A percentile compares a stretch with the other conserved stretches of the same genome.
Conservation (phyloP, 352 stramenopile species). For the Elongisporangium senticosum region DNA sequence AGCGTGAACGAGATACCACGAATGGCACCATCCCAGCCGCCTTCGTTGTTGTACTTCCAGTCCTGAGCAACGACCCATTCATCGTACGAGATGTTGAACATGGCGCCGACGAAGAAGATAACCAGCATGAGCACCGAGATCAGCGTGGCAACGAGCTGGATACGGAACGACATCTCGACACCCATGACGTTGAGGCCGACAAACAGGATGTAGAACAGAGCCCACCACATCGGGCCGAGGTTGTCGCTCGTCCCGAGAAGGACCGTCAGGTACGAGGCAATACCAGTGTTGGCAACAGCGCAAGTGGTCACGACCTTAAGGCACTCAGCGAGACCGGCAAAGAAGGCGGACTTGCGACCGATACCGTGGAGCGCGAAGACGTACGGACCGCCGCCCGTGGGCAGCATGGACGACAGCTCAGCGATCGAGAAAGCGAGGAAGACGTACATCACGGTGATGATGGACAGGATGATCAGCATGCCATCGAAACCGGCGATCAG, state of each 20-base stretch:
- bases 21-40: constrained; percentile 34
- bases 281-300: constrained; percentile 43
- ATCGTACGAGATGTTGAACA: constrained; percentile 43
- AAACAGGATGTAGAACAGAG: constrained; percentile 52
- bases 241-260: constrained; percentile 30
- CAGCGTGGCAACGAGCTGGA: constrained; percentile 43
- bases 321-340: constrained; percentile 48
- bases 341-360: constrained; percentile 38
- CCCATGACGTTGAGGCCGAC: constrained; percentile 47
- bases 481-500: constrained; percentile 52
- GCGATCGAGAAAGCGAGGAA: constrained; percentile 61
- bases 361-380: constrained; percentile 56
- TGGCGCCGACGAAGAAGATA: constrained; percentile 51
- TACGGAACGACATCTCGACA: constrained; percentile 60
- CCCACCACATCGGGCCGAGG: constrained; percentile 42
- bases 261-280: constrained; percentile 55
- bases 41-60: constrained; percentile 36
- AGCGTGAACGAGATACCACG: constrained; percentile 53
- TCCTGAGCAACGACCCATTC: constrained; percentile 44
- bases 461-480: constrained; percentile 40
- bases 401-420: constrained; percentile 46
- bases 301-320: constrained; percentile 54
- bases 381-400: constrained; percentile 47
- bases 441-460: constrained; percentile 57
- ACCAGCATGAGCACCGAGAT: constrained; percentile 43